These are phyloP conservation scores for Chiua virens DNA, from an alignment of 768 basidiomycete genomes.

Conservation along the genomic window DNA sequence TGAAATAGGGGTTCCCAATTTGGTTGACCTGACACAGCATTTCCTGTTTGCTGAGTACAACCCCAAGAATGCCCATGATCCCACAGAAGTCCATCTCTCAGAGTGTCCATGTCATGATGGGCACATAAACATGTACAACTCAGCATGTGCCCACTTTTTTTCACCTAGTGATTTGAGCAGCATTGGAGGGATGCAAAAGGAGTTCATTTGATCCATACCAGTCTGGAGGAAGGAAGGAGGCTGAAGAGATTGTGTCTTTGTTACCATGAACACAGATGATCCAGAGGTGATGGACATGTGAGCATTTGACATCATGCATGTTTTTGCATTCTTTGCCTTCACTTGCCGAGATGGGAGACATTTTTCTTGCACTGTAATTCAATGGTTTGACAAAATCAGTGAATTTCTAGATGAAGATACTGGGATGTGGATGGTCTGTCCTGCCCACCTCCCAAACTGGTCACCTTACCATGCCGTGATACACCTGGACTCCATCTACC, in stretches of 20 bases:
- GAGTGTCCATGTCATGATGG: no score
- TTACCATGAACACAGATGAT: slow-evolving; percentile 10
- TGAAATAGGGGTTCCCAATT: no score
- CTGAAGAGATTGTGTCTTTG: no score
- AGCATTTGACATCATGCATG: slow-evolving; percentile 16
- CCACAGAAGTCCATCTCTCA: no score
- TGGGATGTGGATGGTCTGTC: slow-evolving; percentile 30
- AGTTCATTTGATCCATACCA: slow-evolving; percentile 20
- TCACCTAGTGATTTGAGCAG: no score
- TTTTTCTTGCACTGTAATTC: slow-evolving; percentile 20
- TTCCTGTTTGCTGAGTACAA: no score
- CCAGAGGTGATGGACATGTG: slow-evolving; percentile 6
- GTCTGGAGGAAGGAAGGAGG: slow-evolving; percentile 16
- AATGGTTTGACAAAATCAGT: slow-evolving; percentile 18
- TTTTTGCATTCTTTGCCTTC: slow-evolving; percentile 23
- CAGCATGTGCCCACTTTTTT: background rate
- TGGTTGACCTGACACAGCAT: no score
- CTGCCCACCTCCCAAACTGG: background rate
- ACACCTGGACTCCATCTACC: slow-evolving; percentile 28
- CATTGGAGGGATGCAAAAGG: slow-evolving; percentile 23
- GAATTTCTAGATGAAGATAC: slow-evolving; percentile 22
- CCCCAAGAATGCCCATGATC: no score
- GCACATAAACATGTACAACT: no score
- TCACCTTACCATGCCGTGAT: slow-evolving; percentile 13
- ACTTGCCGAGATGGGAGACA: no score